These are phyloP conservation scores for Talaromyces ruber DNA, from an alignment of 495 filamentous ascomycete genomes.

Conservation along the genomic window DNA sequence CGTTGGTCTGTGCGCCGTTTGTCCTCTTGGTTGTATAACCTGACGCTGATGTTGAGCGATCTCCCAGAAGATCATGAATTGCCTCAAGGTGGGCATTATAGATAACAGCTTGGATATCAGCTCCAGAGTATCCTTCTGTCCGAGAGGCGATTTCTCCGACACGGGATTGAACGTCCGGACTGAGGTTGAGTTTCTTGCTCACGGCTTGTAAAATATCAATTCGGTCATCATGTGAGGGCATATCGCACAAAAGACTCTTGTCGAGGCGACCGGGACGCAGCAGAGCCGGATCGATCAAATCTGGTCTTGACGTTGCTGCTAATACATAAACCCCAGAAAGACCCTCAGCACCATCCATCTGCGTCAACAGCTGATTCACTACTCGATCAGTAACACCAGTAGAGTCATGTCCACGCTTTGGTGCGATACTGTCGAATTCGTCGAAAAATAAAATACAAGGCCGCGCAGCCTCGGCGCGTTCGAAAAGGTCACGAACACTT, in stretches of 20 bases:
- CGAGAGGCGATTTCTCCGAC: slow-evolving; percentile 59
- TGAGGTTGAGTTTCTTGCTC: slow-evolving; percentile 66
- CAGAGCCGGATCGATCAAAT: slow-evolving; percentile 89
- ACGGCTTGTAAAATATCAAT: slow-evolving; percentile 81
- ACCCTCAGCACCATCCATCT: slow-evolving; percentile 98
- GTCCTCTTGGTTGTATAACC: slow-evolving; percentile 21
- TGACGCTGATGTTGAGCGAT: slow-evolving; percentile 32
- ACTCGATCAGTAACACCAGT: slow-evolving; percentile 98
- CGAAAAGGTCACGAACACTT: slow-evolving; percentile 87
- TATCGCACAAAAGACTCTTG: slow-evolving; percentile 82
- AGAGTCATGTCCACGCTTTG: slow-evolving; percentile 91
- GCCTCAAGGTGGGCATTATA: slow-evolving; percentile 97
- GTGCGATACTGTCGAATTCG: slow-evolving; percentile 95
- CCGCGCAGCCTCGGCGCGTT: slow-evolving; percentile 77
- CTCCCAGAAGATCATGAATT: slow-evolving; percentile 83
- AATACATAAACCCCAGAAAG: slow-evolving; percentile 91
- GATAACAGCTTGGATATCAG: slow-evolving; percentile 88
- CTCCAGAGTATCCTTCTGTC: slow-evolving; percentile 90
- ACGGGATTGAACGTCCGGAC: slow-evolving; percentile 41
- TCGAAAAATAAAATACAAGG: slow-evolving; percentile 97
- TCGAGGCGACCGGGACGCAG: slow-evolving; percentile 84
- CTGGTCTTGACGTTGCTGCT: slow-evolving; percentile 82
- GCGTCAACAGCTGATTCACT: slow-evolving; percentile 93
- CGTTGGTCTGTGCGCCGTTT: slow-evolving; percentile 18
- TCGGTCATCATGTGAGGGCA: slow-evolving; percentile 70